A percentile compares a stretch with the other conserved stretches of the same genome.
phyloP scores from a whole-genome alignment of 1,139 yeast species.

The Magnusiomyces starmeri region DNA sequence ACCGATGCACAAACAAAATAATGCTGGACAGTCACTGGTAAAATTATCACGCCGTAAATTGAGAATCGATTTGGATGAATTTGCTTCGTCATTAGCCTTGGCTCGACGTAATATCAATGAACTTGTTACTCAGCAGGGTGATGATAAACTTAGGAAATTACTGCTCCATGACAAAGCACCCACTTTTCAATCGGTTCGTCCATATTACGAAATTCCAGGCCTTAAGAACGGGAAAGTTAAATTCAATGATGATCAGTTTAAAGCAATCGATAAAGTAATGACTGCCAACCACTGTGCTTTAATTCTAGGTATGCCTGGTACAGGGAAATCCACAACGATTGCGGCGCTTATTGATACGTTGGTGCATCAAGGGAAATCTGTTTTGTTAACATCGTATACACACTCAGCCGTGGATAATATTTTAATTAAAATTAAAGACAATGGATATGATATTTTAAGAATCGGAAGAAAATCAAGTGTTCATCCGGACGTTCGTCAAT shows the following conservation, averaged over 20 bases:
- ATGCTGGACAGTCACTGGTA: background rate
- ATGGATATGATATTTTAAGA: conserved; percentile 40
- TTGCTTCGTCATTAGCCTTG: background rate
- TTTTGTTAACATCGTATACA: conserved; percentile 78
- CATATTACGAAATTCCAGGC: background rate
- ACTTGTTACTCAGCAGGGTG: background rate
- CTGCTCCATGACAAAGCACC: conserved; percentile 1
- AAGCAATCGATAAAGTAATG: conserved; percentile 60
- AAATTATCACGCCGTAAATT: background rate
- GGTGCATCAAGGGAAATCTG: conserved; percentile 54
- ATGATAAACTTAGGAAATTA: background rate
- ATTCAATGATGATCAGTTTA: conserved; percentile 61
- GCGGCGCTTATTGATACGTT: conserved; percentile 62
- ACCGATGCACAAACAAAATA: too few species aligned
- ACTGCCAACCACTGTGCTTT: conserved; percentile 68
- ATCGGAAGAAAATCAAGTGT: conserved; percentile 41
- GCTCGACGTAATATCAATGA: conserved; percentile 3
- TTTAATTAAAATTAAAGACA: conserved; percentile 55
- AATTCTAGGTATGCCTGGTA: conserved; percentile 96
- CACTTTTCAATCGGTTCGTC: conserved; percentile 8
- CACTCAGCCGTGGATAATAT: conserved; percentile 96
- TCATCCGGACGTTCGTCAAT: conserved; percentile 54
- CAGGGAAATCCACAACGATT: conserved; percentile 93
- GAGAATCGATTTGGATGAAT: background rate
- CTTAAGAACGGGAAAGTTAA: conserved; percentile 13